Evolutionary conservation across 805 yeast species (phyloP), one percentile per base, ranked within the genome.

Genomic region (Candida sphagnicola): DNA sequence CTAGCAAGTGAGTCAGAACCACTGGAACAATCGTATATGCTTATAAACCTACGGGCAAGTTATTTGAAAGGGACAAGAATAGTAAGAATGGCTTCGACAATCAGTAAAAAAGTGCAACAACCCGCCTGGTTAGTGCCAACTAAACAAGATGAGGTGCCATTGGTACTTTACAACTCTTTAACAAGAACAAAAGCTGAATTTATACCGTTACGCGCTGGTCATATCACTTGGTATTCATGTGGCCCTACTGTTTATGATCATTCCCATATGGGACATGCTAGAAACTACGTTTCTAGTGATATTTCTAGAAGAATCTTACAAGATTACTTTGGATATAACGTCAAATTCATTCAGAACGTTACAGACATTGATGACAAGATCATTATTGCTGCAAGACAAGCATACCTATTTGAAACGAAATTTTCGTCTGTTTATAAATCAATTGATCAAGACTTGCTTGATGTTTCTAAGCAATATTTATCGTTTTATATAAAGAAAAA

Each of bases 351-450:
- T 32, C 99, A 93, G 67, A 93, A 93, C 57, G 97, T 93, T 42
- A 93, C 99, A n/a, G 99, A 93, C 61, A 89, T 93, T 44, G 99
- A 93, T 61, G 99, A 93, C 62, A 93, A 93, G 64, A 93, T 93
- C 62, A 93, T 93, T 52, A 66, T 93, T 31, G 84, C 96, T 43
- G 98, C 96, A 3, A 82, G 99, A 60, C 97, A 93, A 56, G 82
- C 78, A 51, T 81, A 82, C 59, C 66, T 93, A 24, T 90, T 85
- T 54, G 84, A 82, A 28, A 64, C 80, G 48, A 85, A 76, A 50
- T 57, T 69, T 11, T 48, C 54, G 8, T 51, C 49, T 13, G 46
- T 51, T 8, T 51, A 58, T 38, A 51, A 46, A 8, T 57, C 41
- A 14, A 50, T 73, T 10, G 48, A 65, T 4, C 46, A 46, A 0